phyloP scores from a whole-genome alignment of 352 stramenopile genomes.

The Globisporangium cylindrosporum region DNA sequence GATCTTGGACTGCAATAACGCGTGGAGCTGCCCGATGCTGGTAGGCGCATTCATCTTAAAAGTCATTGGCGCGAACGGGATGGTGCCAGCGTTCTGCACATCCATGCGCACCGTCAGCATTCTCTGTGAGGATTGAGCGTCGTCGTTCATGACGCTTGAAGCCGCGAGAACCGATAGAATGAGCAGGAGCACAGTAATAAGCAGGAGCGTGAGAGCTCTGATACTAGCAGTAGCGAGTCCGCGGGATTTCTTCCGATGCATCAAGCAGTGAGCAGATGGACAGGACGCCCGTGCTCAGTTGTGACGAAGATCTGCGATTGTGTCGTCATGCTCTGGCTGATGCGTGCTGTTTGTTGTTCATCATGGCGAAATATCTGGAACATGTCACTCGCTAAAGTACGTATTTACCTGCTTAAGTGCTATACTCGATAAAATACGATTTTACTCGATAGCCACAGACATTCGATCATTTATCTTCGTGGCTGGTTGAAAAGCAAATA shows the following conservation, averaged over 20 bases:
- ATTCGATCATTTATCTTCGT: background rate
- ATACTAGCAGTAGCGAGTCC: background rate
- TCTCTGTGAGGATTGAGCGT: background rate
- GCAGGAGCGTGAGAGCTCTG: background rate
- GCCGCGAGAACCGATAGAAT: background rate
- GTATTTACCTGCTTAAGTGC: background rate
- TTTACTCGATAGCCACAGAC: background rate
- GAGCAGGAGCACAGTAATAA: background rate
- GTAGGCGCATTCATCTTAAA: slow-evolving; percentile 6
- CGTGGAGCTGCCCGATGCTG: slow-evolving; percentile 8
- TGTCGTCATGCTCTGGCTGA: background rate
- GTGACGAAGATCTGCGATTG: background rate
- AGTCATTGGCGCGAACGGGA: slow-evolving; percentile 9
- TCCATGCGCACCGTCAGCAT: slow-evolving; percentile 20
- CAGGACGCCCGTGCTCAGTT: background rate
- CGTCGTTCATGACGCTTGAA: background rate
- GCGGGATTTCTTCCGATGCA: background rate
- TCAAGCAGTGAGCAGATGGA: background rate
- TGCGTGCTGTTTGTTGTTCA: background rate
- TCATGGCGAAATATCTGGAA: background rate
- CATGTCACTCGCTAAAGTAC: background rate
- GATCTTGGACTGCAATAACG: slow-evolving; percentile 4
- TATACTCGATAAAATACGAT: background rate
- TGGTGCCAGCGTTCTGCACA: slow-evolving; percentile 13
- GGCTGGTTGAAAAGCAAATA: background rate